A percentile compares a stretch with the other conserved stretches of the same genome.
Conservation (phyloP, 1,284 basidiomycete genomes). For the Naganishia cerealis region DNA sequence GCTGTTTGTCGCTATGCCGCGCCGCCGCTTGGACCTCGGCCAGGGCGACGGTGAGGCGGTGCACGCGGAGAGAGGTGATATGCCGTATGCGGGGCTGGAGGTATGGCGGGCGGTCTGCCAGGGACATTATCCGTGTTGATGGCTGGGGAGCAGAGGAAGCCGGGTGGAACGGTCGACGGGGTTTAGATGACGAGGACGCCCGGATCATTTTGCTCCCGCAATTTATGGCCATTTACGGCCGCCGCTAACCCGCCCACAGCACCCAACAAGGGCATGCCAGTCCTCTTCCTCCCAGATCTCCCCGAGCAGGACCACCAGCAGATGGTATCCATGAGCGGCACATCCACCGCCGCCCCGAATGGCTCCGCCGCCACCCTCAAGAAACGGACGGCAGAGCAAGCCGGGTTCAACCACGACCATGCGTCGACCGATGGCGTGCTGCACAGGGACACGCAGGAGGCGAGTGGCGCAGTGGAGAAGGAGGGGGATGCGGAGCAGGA, state of each 20-base stretch:
- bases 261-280: too few relatives aligned
- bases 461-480: not conserved
- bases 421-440: not conserved
- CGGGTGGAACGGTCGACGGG: not conserved
- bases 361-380: not conserved
- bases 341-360: constrained; percentile 8
- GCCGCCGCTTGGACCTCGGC: not conserved
- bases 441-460: not conserved
- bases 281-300: not conserved
- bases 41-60: constrained; percentile 10
- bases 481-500: not conserved
- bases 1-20: not conserved
- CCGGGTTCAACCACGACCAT: constrained; percentile 2
- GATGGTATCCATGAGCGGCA: constrained; percentile 24
- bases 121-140: constrained; percentile 1
- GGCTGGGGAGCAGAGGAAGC: not conserved
- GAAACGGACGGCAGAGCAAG: constrained; percentile 20
- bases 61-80: constrained; percentile 32
- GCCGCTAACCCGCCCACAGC: too few relatives aligned
- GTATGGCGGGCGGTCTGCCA: constrained; percentile 13
- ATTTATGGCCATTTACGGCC: too few relatives aligned
- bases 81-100: constrained; percentile 34
- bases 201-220: too few relatives aligned
- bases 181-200: too few relatives aligned
- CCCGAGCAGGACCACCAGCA: not conserved